These are phyloP conservation scores for Casuarina equisetifolia DNA, from an alignment of 306 rosid species.

Conservation along the genomic window DNA sequence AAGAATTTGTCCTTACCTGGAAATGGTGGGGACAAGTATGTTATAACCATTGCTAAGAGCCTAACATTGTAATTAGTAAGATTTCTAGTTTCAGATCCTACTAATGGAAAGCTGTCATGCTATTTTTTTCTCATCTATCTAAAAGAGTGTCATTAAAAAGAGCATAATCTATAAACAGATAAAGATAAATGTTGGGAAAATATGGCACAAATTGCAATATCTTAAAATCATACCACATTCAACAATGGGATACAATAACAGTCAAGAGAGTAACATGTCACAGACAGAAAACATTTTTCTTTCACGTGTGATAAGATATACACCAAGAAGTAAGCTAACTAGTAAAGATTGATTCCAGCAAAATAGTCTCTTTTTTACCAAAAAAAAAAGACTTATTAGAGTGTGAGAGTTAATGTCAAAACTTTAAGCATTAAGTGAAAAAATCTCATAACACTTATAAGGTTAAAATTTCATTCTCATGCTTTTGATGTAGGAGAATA, in stretches of 20 bases:
- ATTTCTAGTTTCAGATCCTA: not conserved
- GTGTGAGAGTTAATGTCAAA: too few species aligned
- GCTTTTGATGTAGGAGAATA: too few species aligned
- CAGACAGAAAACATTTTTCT: not conserved
- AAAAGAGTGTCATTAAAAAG: not conserved
- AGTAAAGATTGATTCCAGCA: too few species aligned
- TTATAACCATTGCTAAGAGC: not conserved
- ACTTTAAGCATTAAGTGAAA: too few species aligned
- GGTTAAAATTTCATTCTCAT: too few species aligned
- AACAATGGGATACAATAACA: not conserved
- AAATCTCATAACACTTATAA: too few species aligned
- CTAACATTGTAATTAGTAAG: not conserved
- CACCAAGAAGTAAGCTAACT: not conserved
- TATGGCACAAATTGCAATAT: not conserved
- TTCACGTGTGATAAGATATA: not conserved
- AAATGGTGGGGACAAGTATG: not conserved
- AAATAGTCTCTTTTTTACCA: too few species aligned
- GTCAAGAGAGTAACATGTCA: not conserved
- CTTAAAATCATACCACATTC: not conserved
- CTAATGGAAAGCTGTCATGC: not conserved
- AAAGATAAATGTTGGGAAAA: not conserved
- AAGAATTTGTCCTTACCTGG: constrained; percentile 7
- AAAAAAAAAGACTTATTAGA: too few species aligned
- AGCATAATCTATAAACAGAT: not conserved
- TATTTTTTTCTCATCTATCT: not conserved